Conservation (phyloP, 164 flowering plant species). For the Tetracentron sinense region DNA sequence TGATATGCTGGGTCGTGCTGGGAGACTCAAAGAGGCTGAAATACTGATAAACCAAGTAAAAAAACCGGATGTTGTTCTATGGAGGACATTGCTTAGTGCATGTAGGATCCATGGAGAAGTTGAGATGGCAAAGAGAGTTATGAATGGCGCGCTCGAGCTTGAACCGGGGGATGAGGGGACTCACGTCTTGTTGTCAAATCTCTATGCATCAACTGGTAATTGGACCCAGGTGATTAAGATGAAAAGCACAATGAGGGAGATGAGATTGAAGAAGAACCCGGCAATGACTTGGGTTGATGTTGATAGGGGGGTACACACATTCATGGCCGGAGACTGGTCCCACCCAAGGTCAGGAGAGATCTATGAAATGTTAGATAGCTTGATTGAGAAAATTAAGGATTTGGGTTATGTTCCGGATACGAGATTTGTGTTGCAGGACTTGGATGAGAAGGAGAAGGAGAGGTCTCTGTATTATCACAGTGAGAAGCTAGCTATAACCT, state of each 20-base stretch:
- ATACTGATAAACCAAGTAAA: conserved; percentile 24
- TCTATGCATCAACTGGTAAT: conserved; percentile 40
- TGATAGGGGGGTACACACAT: conserved; percentile 32
- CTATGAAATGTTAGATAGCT: conserved; percentile 20
- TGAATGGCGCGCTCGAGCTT: conserved; percentile 25
- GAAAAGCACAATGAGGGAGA: conserved; percentile 35
- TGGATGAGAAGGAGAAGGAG: conserved; percentile 39
- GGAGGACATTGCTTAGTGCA: conserved; percentile 46
- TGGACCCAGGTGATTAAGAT: conserved; percentile 40
- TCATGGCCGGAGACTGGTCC: conserved; percentile 42
- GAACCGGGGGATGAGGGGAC: conserved; percentile 38
- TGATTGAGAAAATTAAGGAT: conserved; percentile 28
- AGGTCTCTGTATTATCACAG: conserved; percentile 44
- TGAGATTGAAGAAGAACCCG: conserved; percentile 41
- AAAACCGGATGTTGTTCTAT: conserved; percentile 44
- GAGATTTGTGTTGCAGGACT: conserved; percentile 41
- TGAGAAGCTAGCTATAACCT: conserved; percentile 51
- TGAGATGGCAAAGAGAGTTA: conserved; percentile 33
- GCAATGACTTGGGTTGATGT: conserved; percentile 52
- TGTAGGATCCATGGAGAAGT: conserved; percentile 46
- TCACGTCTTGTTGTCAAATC: conserved; percentile 38
- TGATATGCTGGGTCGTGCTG: conserved; percentile 48
- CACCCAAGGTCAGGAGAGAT: conserved; percentile 35
- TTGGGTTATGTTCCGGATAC: conserved; percentile 51
- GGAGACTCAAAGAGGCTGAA: no score